These are phyloP conservation scores for Chrysoporthe puriensis DNA, from an alignment of 2,329 filamentous ascomycete genomes.

Conservation along the genomic window DNA sequence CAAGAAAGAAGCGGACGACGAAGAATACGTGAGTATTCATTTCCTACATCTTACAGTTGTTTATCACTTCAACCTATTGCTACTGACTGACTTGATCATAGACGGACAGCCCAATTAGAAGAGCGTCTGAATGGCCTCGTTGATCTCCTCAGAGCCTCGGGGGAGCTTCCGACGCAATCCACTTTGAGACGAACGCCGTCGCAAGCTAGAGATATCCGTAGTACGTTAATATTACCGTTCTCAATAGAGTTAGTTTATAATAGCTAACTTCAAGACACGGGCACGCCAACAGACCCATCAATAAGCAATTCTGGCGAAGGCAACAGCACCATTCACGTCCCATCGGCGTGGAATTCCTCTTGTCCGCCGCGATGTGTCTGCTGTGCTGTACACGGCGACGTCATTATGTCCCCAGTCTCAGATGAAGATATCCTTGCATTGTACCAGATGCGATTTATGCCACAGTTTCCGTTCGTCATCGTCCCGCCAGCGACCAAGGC, in stretches of 20 bases:
- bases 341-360: conserved; percentile 49
- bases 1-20: conserved; percentile 54
- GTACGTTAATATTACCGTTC: conserved; percentile 1
- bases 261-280: neutral
- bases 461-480: conserved; percentile 52
- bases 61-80: neutral
- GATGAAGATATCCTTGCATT: conserved; percentile 51
- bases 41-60: neutral
- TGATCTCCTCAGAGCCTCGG: conserved; percentile 49
- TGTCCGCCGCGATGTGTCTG: conserved; percentile 53
- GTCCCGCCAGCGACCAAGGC: conserved; percentile 43
- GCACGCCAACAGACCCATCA: conserved; percentile 9
- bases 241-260: neutral
- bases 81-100: conserved; percentile 31
- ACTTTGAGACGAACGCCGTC: neutral
- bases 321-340: conserved; percentile 34
- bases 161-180: conserved; percentile 37
- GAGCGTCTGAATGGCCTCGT: conserved; percentile 54
- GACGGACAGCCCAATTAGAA: conserved; percentile 54
- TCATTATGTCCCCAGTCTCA: conserved; percentile 45
- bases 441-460: conserved; percentile 48
- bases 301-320: conserved; percentile 1
- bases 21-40: conserved; percentile 52
- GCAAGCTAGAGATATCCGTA: conserved; percentile 6
- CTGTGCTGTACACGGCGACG: conserved; percentile 45